These are phyloP conservation scores for Scedosporium dehoogii DNA, from an alignment of 2,329 filamentous ascomycete genomes.

Conservation along the genomic window DNA sequence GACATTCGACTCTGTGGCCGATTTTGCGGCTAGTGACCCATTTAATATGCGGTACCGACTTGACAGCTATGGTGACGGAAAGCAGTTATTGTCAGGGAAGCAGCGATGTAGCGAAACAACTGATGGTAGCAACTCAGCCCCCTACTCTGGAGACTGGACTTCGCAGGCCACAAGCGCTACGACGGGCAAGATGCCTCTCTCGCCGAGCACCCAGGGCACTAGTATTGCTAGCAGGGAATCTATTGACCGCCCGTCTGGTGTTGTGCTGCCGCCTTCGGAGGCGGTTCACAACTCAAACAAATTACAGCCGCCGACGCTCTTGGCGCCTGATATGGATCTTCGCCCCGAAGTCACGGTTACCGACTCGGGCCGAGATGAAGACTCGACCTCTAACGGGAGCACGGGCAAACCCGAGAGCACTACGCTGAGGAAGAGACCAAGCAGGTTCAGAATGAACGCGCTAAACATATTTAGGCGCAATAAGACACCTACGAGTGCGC, in stretches of 20 bases:
- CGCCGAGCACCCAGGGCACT: conserved; percentile 55
- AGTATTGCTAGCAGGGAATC: conserved; percentile 55
- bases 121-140: conserved; percentile 46
- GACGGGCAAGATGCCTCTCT: conserved; percentile 53
- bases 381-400: conserved; percentile 25
- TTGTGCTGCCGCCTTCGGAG: conserved; percentile 19
- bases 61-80: conserved; percentile 23
- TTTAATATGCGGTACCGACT: conserved; percentile 27
- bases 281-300: background rate
- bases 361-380: conserved; percentile 1
- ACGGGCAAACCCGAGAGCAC: conserved; percentile 36
- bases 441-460: conserved; percentile 53
- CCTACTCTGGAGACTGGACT: conserved; percentile 48
- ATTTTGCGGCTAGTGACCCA: conserved; percentile 39
- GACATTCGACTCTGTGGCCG: conserved; percentile 35
- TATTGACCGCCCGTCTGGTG: conserved; percentile 28
- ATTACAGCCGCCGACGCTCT: background rate
- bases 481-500: conserved; percentile 20
- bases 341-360: background rate
- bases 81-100: conserved; percentile 32
- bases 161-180: conserved; percentile 54
- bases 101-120: conserved; percentile 53
- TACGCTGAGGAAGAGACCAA: conserved; percentile 50
- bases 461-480: conserved; percentile 46
- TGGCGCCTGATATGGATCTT: background rate